These are phyloP conservation scores for Oryza rufipogon DNA, from an alignment of 176 grass and related monocot species.

Conservation along the genomic window DNA sequence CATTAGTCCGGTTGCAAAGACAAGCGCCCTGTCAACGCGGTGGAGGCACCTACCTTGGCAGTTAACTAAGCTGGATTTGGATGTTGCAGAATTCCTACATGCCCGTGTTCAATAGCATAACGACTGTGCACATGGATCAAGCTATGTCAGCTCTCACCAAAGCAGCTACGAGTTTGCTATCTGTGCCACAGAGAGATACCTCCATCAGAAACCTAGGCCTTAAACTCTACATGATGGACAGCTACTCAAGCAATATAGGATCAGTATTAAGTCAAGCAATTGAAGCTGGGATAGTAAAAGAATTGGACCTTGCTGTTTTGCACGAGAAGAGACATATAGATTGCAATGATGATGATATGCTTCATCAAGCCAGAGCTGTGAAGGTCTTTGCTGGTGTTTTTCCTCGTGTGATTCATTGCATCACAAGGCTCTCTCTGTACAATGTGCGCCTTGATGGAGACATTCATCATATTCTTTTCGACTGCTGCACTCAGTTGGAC, in stretches of 20 bases:
- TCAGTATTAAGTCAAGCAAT: neutral
- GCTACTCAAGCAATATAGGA: neutral
- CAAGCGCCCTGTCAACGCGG: too few species aligned
- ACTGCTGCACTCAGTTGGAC: neutral
- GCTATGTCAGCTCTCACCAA: neutral
- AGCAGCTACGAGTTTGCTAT: neutral
- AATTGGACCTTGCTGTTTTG: neutral
- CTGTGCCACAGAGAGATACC: neutral
- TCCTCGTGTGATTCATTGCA: neutral
- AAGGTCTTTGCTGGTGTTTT: neutral
- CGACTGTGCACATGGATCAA: neutral
- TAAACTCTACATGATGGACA: neutral
- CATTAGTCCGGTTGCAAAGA: neutral
- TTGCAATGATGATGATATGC: neutral
- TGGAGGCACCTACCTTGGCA: conserved; percentile 1
- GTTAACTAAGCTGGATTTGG: neutral
- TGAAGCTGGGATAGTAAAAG: neutral
- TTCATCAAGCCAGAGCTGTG: neutral
- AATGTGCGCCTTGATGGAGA: neutral
- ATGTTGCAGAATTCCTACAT: neutral
- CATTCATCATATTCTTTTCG: neutral
- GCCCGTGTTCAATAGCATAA: neutral
- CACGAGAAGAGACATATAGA: neutral
- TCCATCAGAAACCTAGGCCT: neutral
- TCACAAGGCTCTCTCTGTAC: neutral